Conservation (phyloP, 2,329 filamentous ascomycete genomes). For the Aureobasidium zeae region DNA sequence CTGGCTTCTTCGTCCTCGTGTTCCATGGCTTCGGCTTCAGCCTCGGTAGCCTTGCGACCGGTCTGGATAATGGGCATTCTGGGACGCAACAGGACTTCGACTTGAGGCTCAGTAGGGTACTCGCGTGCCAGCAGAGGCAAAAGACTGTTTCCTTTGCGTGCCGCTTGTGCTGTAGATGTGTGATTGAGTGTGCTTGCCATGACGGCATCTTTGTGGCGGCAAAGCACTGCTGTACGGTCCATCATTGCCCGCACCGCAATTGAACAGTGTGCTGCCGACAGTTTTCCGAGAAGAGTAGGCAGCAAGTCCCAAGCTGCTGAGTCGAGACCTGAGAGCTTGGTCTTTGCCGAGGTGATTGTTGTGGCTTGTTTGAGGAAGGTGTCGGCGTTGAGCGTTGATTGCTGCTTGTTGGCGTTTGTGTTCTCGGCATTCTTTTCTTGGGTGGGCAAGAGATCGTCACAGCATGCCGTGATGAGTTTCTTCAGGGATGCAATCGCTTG, state of each 20-base stretch:
- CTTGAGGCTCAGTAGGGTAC: slow-evolving; percentile 52
- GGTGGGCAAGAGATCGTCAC: slow-evolving; percentile 58
- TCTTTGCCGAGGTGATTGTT: slow-evolving; percentile 20
- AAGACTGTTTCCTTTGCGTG: slow-evolving; percentile 53
- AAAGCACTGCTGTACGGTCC: slow-evolving; percentile 71
- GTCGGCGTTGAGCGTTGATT: slow-evolving; percentile 54
- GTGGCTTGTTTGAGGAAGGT: slow-evolving; percentile 49
- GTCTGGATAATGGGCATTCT: slow-evolving; percentile 36
- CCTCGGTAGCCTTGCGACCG: slow-evolving; percentile 15
- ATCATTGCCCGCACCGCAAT: slow-evolving; percentile 63
- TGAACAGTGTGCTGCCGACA: slow-evolving; percentile 60
- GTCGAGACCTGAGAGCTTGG: slow-evolving; percentile 38
- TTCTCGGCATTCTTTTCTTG: slow-evolving; percentile 31
- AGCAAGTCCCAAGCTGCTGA: slow-evolving; percentile 55
- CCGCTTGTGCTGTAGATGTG: slow-evolving; percentile 47
- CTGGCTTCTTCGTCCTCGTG: slow-evolving; percentile 1
- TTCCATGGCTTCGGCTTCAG: slow-evolving; percentile 19
- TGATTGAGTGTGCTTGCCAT: slow-evolving; percentile 75
- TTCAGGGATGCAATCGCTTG: slow-evolving; percentile 54
- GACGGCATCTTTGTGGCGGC: slow-evolving; percentile 61
- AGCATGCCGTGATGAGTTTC: slow-evolving; percentile 57
- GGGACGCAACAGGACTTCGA: slow-evolving; percentile 60
- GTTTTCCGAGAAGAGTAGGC: slow-evolving; percentile 47
- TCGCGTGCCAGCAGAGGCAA: slow-evolving; percentile 66
- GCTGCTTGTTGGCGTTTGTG: slow-evolving; percentile 29